Conservation (phyloP, 257 asterid species). For the Anisodus tanguticus region DNA sequence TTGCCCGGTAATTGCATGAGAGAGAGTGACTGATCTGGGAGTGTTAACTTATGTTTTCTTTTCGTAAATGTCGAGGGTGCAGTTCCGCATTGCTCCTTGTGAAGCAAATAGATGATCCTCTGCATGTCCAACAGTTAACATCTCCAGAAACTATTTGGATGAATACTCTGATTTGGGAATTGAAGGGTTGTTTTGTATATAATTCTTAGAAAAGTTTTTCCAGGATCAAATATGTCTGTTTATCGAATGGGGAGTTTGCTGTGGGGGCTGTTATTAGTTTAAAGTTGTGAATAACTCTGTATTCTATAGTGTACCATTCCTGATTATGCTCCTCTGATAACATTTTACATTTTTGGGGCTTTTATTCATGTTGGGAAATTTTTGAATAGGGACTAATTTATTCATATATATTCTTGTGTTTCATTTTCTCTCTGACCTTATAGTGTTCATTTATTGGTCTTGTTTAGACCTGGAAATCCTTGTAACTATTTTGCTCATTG, state of each 20-base stretch:
- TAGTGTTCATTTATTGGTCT: neutral
- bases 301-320: conserved; percentile 9
- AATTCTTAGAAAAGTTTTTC: conserved; percentile 41
- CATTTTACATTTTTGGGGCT: conserved; percentile 19
- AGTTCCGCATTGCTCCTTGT: conserved; percentile 40
- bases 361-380: neutral
- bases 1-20: conserved; percentile 82
- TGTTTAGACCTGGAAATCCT: neutral
- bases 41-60: conserved; percentile 26
- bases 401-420: neutral
- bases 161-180: conserved; percentile 26
- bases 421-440: neutral
- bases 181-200: conserved; percentile 37
- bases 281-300: conserved; percentile 29
- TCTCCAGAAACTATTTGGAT: conserved; percentile 49
- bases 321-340: conserved; percentile 8
- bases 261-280: conserved; percentile 25
- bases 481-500: neutral
- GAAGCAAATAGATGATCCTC: conserved; percentile 38
- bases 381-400: too few relatives aligned
- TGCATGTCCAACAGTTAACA: conserved; percentile 32
- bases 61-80: conserved; percentile 49
- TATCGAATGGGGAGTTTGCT: conserved; percentile 31
- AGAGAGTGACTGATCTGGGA: conserved; percentile 58
- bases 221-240: conserved; percentile 31